Evolutionary conservation across 2,329 filamentous ascomycete species (phyloP).

Genomic region (Cadophora malorum): DNA sequence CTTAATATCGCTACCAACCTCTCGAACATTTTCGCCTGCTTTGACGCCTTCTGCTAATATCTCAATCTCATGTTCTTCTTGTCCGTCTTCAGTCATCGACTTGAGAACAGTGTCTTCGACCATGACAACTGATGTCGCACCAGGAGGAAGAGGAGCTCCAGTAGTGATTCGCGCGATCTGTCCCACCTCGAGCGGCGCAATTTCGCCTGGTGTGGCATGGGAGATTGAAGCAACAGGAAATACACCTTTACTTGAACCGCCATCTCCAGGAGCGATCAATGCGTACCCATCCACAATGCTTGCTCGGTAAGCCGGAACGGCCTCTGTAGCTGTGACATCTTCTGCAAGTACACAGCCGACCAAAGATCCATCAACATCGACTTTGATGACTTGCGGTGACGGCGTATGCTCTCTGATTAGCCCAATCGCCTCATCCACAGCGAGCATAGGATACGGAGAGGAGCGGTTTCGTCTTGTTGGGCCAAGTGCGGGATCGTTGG

Average conservation of each 20-base stretch:
- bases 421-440: conserved; percentile 79
- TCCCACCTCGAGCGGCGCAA: conserved; percentile 69
- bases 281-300: conserved; percentile 98
- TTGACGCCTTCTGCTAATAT: conserved; percentile 80
- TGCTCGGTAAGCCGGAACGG: conserved; percentile 90
- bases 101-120: conserved; percentile 89
- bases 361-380: conserved; percentile 68
- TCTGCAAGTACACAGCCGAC: conserved; percentile 82
- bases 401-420: conserved; percentile 79
- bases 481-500: conserved; percentile 66
- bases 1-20: conserved; percentile 86
- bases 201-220: conserved; percentile 78
- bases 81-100: conserved; percentile 76
- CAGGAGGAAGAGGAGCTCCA: conserved; percentile 86
- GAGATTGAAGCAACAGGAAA: conserved; percentile 89
- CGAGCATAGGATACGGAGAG: conserved; percentile 92
- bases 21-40: conserved; percentile 85
- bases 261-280: conserved; percentile 69
- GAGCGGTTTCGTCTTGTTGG: conserved; percentile 77
- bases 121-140: conserved; percentile 93
- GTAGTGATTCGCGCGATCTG: conserved; percentile 92
- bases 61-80: conserved; percentile 87
- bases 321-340: conserved; percentile 79
- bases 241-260: conserved; percentile 70
- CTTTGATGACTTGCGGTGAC: conserved; percentile 59